phyloP scores from a whole-genome alignment of 805 yeast genomes.

The Debaryomyces tyrocola region DNA sequence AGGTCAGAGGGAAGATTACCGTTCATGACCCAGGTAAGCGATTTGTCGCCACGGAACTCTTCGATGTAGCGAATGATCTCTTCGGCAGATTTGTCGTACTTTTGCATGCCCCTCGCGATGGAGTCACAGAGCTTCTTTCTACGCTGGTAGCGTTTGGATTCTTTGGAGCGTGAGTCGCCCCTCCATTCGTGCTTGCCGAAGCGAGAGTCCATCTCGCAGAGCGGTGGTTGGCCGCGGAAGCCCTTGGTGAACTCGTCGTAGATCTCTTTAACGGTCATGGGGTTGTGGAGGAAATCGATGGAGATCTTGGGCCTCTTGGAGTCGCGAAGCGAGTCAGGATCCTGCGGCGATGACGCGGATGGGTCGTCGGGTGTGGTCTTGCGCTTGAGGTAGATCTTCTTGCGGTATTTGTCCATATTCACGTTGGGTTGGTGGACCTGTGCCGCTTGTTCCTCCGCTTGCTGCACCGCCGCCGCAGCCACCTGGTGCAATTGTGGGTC shows the following conservation, averaged over 20 bases:
- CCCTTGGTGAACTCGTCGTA: constrained; percentile 47
- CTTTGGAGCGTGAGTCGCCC: constrained; percentile 46
- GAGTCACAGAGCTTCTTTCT: constrained; percentile 45
- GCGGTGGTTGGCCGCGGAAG: constrained; percentile 43
- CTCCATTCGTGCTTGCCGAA: constrained; percentile 47
- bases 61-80: constrained; percentile 42
- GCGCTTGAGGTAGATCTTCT: constrained; percentile 9
- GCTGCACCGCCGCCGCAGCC: constrained; percentile 36
- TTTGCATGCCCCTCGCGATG: constrained; percentile 39
- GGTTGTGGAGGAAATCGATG: constrained; percentile 43
- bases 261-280: constrained; percentile 44
- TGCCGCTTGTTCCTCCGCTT: constrained; percentile 7
- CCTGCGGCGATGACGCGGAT: constrained; percentile 5
- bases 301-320: constrained; percentile 36
- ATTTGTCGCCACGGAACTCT: constrained; percentile 42
- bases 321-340: constrained; percentile 3
- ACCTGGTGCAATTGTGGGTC: constrained; percentile 44
- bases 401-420: constrained; percentile 8
- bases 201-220: constrained; percentile 41
- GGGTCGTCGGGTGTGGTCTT: constrained; percentile 2
- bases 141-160: constrained; percentile 43
- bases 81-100: constrained; percentile 39
- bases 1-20: constrained; percentile 42
- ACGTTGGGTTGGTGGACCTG: constrained; percentile 5
- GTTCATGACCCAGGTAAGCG: constrained; percentile 48